Evolutionary conservation across 1,284 basidiomycete species (phyloP), one percentile per base, ranked within the genome.

Genomic region (Coniferiporia weirii): DNA sequence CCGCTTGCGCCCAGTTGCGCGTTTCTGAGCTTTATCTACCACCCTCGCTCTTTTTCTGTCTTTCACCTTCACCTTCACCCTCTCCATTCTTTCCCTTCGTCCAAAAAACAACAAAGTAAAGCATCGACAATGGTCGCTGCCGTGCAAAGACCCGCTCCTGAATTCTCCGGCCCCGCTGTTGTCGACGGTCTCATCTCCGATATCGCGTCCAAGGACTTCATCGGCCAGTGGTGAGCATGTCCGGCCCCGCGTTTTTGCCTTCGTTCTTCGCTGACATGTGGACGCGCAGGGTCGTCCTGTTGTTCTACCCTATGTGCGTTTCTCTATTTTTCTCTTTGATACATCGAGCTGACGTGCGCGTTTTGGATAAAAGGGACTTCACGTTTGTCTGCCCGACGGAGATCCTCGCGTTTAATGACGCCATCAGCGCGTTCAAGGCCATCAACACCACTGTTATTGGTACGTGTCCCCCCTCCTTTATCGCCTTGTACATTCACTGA

Each of bases 311-410:
- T 35, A 83, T 92, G 88, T 86, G 68, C 59, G 82, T 72, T 1
- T 44, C 55, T 70, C 70, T 49, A 66, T 61, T 55, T 64, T 22
- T 58, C 61, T 60, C 36, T 17, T 51, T 17, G 36, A 3, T 5
- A 19, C 13, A 0, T 56, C 4, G 47, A 43, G 44, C 51, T 46
- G 22, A 54, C 50, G 54, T 52, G 49, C 27, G 27, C 27, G 27
- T 27, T 57, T 40, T 54, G 19, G 35, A 55, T 56, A 51, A 48
- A 64, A 87, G 85, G 76, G 86, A 89, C 69, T 87, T 87, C 72
- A 91, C 87, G 52, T 91, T 94, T 68, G 92, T 95, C 67, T 94
- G 93, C 77, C 93, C 93, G 38, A 94, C 93, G 63, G 93, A 95
- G 74, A 94, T 95, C 70, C 83, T 95, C 49, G 93, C 93, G 1